phyloP scores from a whole-genome alignment of 2,329 filamentous ascomycete species.

The Geoglossum cookeanum region DNA sequence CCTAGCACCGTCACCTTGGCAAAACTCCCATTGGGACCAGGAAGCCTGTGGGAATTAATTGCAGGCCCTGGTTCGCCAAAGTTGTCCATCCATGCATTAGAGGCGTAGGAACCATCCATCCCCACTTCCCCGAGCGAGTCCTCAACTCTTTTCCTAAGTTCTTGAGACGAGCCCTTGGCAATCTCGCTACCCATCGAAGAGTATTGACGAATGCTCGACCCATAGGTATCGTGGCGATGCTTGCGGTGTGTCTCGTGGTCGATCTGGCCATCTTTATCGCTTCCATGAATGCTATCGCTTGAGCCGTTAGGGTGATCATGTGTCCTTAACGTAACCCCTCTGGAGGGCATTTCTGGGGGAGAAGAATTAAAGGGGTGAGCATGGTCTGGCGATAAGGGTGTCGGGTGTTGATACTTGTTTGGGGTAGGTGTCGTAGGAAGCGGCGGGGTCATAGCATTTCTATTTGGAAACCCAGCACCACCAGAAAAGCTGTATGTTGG shows the following conservation, averaged over 20 bases:
- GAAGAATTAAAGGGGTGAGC: slow-evolving; percentile 7
- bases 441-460: slow-evolving; percentile 4
- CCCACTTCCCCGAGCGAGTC: not conserved
- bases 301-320: not conserved
- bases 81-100: not conserved
- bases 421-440: not conserved
- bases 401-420: slow-evolving; percentile 8
- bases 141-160: not conserved
- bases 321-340: not conserved
- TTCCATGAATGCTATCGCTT: not conserved
- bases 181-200: not conserved
- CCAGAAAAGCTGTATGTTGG: slow-evolving; percentile 4
- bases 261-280: not conserved
- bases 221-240: not conserved
- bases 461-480: slow-evolving; percentile 4
- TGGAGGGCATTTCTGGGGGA: slow-evolving; percentile 2
- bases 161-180: not conserved
- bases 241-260: not conserved
- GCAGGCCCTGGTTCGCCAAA: slow-evolving; percentile 2
- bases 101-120: not conserved
- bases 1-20: slow-evolving; percentile 18
- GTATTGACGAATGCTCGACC: not conserved
- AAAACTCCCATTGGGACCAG: slow-evolving; percentile 10
- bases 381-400: slow-evolving; percentile 6
- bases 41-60: slow-evolving; percentile 6